phyloP scores from a whole-genome alignment of 2,329 filamentous ascomycete species.

The Torrubiellomyces zombiae region DNA sequence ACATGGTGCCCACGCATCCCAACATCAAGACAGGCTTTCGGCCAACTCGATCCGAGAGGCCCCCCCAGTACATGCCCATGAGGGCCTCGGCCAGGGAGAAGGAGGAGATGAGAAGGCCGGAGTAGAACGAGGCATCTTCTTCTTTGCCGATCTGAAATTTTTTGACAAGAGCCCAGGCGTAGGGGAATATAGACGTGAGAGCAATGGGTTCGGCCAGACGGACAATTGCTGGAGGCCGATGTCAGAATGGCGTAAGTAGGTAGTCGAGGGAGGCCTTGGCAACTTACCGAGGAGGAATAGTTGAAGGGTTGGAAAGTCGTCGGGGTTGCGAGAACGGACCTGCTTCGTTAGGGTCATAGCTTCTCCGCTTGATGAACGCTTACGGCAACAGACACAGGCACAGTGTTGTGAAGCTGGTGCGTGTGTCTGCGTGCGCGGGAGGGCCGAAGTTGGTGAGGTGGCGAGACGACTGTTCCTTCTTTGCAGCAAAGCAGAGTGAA shows the following conservation, averaged over 20 bases:
- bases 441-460: too few relatives aligned
- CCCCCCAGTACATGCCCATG: slow-evolving; percentile 81
- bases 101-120: slow-evolving; percentile 72
- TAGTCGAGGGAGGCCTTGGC: not conserved
- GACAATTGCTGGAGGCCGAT: slow-evolving; percentile 52
- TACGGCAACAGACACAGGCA: slow-evolving; percentile 27
- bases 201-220: slow-evolving; percentile 86
- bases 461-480: too few relatives aligned
- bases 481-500: too few relatives aligned
- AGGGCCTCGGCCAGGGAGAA: slow-evolving; percentile 69
- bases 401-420: slow-evolving; percentile 6
- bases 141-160: slow-evolving; percentile 55
- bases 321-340: slow-evolving; percentile 39
- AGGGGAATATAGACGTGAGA: slow-evolving; percentile 84
- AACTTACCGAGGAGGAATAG: slow-evolving; percentile 67
- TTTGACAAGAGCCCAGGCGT: slow-evolving; percentile 72
- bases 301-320: slow-evolving; percentile 68
- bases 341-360: slow-evolving; percentile 36
- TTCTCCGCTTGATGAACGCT: slow-evolving; percentile 22
- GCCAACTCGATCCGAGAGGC: slow-evolving; percentile 64
- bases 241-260: slow-evolving; percentile 6
- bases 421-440: slow-evolving; percentile 10
- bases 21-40: slow-evolving; percentile 73
- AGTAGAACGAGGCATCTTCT: slow-evolving; percentile 70
- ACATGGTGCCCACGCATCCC: slow-evolving; percentile 66